Percentiles rank a stretch among this genome's conserved stretches.
Evolutionary conservation across 805 yeast genomes (phyloP).

Genomic region (Nakazawaea molendinolei): DNA sequence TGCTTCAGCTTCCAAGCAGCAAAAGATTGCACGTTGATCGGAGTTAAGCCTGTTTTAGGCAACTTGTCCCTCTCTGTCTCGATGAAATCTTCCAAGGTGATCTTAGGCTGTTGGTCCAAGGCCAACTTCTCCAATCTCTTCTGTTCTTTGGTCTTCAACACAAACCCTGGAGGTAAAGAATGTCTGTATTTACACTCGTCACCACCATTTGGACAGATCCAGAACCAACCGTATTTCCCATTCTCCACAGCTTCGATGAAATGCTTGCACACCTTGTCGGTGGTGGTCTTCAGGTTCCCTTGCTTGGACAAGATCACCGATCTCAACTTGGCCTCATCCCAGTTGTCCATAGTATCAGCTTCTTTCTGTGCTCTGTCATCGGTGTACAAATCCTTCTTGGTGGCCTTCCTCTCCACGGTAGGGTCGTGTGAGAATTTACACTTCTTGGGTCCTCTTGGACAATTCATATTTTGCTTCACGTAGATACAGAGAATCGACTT

Average conservation of each 20-base stretch:
- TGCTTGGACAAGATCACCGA: slow-evolving; percentile 84
- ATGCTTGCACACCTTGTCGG: slow-evolving; percentile 89
- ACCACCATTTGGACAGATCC: slow-evolving; percentile 96
- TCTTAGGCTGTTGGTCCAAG: slow-evolving; percentile 75
- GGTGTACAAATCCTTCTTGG: slow-evolving; percentile 86
- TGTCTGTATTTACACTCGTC: slow-evolving; percentile 90
- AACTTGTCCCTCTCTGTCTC: slow-evolving; percentile 87
- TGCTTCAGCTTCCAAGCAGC: slow-evolving; percentile 77
- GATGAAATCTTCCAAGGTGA: slow-evolving; percentile 91
- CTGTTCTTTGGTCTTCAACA: slow-evolving; percentile 94
- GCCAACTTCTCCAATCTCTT: slow-evolving; percentile 84
- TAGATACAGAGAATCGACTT: slow-evolving; percentile 86
- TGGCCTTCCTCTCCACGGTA: slow-evolving; percentile 77
- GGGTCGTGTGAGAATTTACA: slow-evolving; percentile 94
- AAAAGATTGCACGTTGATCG: slow-evolving; percentile 79
- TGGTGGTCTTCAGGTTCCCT: slow-evolving; percentile 89
- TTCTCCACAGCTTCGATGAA: slow-evolving; percentile 97
- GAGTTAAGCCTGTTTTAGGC: slow-evolving; percentile 71
- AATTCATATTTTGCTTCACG: slow-evolving; percentile 75
- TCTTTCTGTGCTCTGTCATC: slow-evolving; percentile 75
- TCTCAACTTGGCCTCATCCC: slow-evolving; percentile 96
- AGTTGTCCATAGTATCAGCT: slow-evolving; percentile 85
- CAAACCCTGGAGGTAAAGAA: slow-evolving; percentile 94
- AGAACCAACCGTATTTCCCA: slow-evolving; percentile 98
- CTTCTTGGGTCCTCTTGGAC: slow-evolving; percentile 68